Evolutionary conservation across 1,139 yeast species (phyloP), one percentile per base, ranked within the genome.

Genomic region (Yamadazyma pseudoaaseri): DNA sequence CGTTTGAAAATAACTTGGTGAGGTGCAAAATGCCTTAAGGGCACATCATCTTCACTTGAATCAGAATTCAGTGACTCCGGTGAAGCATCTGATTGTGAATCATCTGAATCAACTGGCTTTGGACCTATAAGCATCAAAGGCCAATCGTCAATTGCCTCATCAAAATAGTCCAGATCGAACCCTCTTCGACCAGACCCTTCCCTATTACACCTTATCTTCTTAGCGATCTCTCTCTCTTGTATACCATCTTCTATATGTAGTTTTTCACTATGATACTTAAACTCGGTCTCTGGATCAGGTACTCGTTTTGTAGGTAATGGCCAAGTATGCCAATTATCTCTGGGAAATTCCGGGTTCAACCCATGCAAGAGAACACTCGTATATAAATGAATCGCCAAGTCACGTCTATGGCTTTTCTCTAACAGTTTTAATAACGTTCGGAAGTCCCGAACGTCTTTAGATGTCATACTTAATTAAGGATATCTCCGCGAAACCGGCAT

Each of bases 381-480:
- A 47, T 76, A 79, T 5, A 79, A 52, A 52, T 79, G 86, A 1
- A 73, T 39, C 0, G 75, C 72, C 21, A 78, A 53, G 49, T 79
- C 83, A 10, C 50, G 51, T 9, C 72, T 52, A 37, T 64, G 70
- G 3, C 68, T 70, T 2, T 56, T 55, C 42, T 78, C 79, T 12
- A 76, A 39, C 7, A 51, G 39, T 9, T 62, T 54, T 4, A 76
- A 33, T 4, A 68, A 49, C 31, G 51, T 53, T 6, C 49, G 29
- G 16, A 27, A 36, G 9, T 41, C 45, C 11, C 20, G 12, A 6
- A 37, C 35, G 30, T 27, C 34, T 27, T 18, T 18, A 18, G 6
- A 18, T 18, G 20, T 18, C 6, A 7, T 9, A 18, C 20, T 9
- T 7, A 18, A 18, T 18, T 10, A 10, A 22, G 25, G 25, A 11